Evolutionary conservation across 495 filamentous ascomycete genomes (phyloP).

Genomic region (Penicillium paradoxum): DNA sequence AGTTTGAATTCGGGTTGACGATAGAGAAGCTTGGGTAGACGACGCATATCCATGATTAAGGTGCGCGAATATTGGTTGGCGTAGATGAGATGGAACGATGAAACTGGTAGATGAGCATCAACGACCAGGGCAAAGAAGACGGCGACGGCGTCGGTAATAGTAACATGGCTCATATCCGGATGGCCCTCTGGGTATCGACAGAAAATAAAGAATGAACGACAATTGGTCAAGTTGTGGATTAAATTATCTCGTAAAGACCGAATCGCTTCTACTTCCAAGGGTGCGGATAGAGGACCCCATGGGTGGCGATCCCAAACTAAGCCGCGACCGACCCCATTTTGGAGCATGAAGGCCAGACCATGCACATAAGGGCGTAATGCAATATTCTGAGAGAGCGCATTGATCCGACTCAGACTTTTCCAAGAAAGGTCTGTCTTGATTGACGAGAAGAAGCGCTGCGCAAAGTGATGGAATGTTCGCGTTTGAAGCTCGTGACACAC

Average conservation of each 20-base stretch:
- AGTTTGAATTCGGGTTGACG: slow-evolving; percentile 23
- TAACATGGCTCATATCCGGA: slow-evolving; percentile 23
- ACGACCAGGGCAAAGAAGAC: slow-evolving; percentile 25
- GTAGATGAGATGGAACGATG: slow-evolving; percentile 25
- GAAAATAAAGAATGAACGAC: slow-evolving; percentile 28
- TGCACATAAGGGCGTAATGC: slow-evolving; percentile 18
- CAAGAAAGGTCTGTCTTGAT: slow-evolving; percentile 24
- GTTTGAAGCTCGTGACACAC: slow-evolving; percentile 22
- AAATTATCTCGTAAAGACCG: slow-evolving; percentile 20
- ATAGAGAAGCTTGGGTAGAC: slow-evolving; percentile 25
- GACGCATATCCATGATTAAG: slow-evolving; percentile 31
- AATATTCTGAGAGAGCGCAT: slow-evolving; percentile 15
- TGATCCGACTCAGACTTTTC: slow-evolving; percentile 20
- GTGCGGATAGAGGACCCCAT: slow-evolving; percentile 23
- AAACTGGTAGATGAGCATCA: slow-evolving; percentile 18
- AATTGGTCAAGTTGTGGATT: slow-evolving; percentile 15
- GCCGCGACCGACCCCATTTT: slow-evolving; percentile 22
- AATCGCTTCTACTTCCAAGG: slow-evolving; percentile 19
- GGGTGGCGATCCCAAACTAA: slow-evolving; percentile 22
- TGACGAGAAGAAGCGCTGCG: slow-evolving; percentile 20
- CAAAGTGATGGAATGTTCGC: slow-evolving; percentile 27
- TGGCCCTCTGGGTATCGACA: slow-evolving; percentile 29
- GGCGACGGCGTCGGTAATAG: slow-evolving; percentile 22
- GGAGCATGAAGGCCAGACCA: slow-evolving; percentile 22
- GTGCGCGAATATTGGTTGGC: slow-evolving; percentile 23